Evolutionary conservation across 768 basidiomycete genomes (phyloP).

Genomic region (Macrolepiota albuminosa): DNA sequence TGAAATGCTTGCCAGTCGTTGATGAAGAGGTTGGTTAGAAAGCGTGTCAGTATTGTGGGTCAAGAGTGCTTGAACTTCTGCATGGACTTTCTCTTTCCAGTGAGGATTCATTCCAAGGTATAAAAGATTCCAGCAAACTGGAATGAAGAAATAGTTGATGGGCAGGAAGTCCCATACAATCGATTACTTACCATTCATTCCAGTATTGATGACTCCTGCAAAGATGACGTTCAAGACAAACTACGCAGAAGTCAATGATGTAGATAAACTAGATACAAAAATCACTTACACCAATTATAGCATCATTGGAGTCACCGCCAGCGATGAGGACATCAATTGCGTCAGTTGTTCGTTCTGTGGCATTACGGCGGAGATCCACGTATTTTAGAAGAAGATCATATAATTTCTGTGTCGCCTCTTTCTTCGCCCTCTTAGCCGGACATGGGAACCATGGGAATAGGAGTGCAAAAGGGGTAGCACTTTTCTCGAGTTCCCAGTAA

Average conservation of each 20-base stretch:
- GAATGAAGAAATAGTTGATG: background rate
- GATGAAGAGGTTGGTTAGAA: slow-evolving; percentile 22
- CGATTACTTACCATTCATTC: slow-evolving; percentile 24
- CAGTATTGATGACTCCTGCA: slow-evolving; percentile 32
- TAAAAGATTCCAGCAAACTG: slow-evolving; percentile 34
- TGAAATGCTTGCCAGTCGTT: slow-evolving; percentile 30
- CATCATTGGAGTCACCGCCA: slow-evolving; percentile 13
- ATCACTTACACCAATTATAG: slow-evolving; percentile 21
- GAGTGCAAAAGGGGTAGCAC: slow-evolving; percentile 11
- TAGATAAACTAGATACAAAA: background rate
- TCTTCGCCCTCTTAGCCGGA: slow-evolving; percentile 12
- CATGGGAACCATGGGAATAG: slow-evolving; percentile 23
- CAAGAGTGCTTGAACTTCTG: slow-evolving; percentile 28
- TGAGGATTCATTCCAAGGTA: slow-evolving; percentile 26
- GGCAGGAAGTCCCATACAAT: background rate
- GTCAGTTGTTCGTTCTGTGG: slow-evolving; percentile 10
- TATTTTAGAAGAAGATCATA: slow-evolving; percentile 12
- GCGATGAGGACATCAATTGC: slow-evolving; percentile 21
- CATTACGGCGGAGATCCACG: slow-evolving; percentile 14
- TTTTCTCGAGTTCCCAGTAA: slow-evolving; percentile 15
- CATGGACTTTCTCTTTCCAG: slow-evolving; percentile 28
- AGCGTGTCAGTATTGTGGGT: slow-evolving; percentile 21
- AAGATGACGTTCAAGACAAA: slow-evolving; percentile 30
- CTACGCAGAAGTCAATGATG: slow-evolving; percentile 9
- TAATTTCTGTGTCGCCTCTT: slow-evolving; percentile 15